Evolutionary conservation across 495 filamentous ascomycete genomes (phyloP), one percentile per base, ranked within the genome.

Genomic region (Physcia stellaris): DNA sequence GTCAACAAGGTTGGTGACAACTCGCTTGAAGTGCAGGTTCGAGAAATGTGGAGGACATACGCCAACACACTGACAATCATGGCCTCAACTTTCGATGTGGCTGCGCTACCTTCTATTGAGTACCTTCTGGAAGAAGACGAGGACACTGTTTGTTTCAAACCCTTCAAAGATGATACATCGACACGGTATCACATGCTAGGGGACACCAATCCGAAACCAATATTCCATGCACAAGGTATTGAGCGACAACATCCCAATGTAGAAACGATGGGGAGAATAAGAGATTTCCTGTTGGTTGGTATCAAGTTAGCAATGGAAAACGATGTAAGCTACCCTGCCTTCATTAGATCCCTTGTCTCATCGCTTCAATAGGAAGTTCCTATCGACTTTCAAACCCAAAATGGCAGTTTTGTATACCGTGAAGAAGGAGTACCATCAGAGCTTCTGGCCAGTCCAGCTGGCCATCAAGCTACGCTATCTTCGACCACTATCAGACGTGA

Each of bases 121-220:
- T 87, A 87, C 52, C 61, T 86, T 35, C 62, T 90, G 2, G 75
- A 82, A 40, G 83, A 90, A 53, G 83, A 90, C 52, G 75, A 73
- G 44, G 73, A 80, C 24, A 83, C 73, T 13, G 61, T 84, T 39
- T 79, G 78, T n/a, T 85, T 86, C 55, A 62, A 67, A 37, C 83
- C 83, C 4, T 58, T 90, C 16, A 54, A 66, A 17, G 59, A 67
- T 40, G 57, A 68, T 7, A 69, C 66, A n/a, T 58, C 45, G 35
- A 61, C 61, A 22, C 59, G 66, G 45, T 74, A 72, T 50, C 57
- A 68, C 41, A 54, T 54, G 22, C 52, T 52, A 46, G 43, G 52
- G 6, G 55, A 59, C 29, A 56, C 52, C n/a, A 50, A 47, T 13
- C 40, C 59, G 37, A 83, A 80, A 45, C 67, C 70, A 17, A 65